Base-by-base conservation (phyloP, 306 rosid species). In the Quercus agrifolia region DNA sequence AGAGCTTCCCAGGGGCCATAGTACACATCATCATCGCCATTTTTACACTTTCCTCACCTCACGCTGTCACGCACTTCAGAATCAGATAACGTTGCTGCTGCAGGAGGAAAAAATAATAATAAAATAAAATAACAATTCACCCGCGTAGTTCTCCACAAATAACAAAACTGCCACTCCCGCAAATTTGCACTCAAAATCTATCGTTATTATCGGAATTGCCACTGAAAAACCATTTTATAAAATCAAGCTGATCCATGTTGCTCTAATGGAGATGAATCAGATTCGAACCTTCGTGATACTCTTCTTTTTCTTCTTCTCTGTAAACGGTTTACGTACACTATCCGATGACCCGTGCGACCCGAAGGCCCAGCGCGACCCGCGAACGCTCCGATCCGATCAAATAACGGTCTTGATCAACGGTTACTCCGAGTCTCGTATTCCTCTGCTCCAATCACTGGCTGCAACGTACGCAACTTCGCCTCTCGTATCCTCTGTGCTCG, bases 381-480 rank as follows among this genome's bases (percentile, higher is more conserved):
- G 46, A 23, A 78, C 70, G 35, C 89, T 92, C 73, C 90, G 86
- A 0, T 83, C 77, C 0, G 92, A 94, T 61, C 88, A 87, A 56
- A 56, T 94, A 44, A 94, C 98, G 0, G 93, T 94, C 20, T 88
- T 92, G 23, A 86, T 94, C 71, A 94, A 92, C 87, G 98, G 98
- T 68, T 94, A 82, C 85, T 88, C 91, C 27, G 92, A 88, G 74
- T 79, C 93, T 11, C 97, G 98, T 21, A 89, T 92, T 69, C 88
- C 97, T 9, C 90, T 94, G 11, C 93, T 94, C 79, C 92, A 86
- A 77, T 89, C 97, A 58, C 78, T 92, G 6, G 85, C 91, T 28
- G 46, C 87, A 82, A 52, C 89, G 67, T 92, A 92, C 85, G 83
- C 97, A 6, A 81, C 90, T 44, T 82, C 94, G 8, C 85, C 97